Percentiles rank a stretch among this genome's conserved stretches.
phyloP scores from a whole-genome alignment of 2,329 filamentous ascomycete species.

The Hymenoscyphus albidus region DNA sequence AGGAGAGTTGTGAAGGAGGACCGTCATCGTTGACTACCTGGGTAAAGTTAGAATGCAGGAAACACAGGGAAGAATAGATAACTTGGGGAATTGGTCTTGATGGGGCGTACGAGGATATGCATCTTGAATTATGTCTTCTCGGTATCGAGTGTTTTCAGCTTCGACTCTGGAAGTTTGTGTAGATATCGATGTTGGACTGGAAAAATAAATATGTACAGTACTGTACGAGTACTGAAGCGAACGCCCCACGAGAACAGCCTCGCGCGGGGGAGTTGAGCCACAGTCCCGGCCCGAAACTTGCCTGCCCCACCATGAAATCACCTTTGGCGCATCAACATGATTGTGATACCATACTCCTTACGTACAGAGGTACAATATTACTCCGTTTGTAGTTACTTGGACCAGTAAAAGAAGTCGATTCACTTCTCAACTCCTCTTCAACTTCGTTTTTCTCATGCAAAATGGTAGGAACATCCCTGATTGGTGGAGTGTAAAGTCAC shows the following conservation, averaged over 20 bases:
- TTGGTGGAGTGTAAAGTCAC: no score
- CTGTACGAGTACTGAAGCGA: not conserved
- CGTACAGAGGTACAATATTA: no score
- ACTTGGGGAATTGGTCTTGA: conserved; percentile 6
- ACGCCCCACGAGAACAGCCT: not conserved
- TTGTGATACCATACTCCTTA: no score
- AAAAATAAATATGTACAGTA: not conserved
- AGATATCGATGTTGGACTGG: conserved; percentile 10
- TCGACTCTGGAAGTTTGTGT: not conserved
- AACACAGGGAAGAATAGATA: no score
- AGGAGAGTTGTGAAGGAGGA: conserved; percentile 71
- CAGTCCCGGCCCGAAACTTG: not conserved
- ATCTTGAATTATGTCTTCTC: conserved; percentile 32
- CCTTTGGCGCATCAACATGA: not conserved
- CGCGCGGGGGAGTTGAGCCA: not conserved
- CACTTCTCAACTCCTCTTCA: no score
- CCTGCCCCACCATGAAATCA: not conserved
- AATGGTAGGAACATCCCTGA: no score
- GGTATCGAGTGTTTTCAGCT: not conserved
- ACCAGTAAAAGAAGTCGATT: no score
- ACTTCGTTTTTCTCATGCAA: no score
- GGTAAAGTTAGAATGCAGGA: not conserved
- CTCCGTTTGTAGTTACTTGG: no score
- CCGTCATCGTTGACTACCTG: conserved; percentile 74
- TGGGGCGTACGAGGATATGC: conserved; percentile 47